phyloP scores from a whole-genome alignment of 805 yeast genomes.

The Starmerella davenportii region DNA sequence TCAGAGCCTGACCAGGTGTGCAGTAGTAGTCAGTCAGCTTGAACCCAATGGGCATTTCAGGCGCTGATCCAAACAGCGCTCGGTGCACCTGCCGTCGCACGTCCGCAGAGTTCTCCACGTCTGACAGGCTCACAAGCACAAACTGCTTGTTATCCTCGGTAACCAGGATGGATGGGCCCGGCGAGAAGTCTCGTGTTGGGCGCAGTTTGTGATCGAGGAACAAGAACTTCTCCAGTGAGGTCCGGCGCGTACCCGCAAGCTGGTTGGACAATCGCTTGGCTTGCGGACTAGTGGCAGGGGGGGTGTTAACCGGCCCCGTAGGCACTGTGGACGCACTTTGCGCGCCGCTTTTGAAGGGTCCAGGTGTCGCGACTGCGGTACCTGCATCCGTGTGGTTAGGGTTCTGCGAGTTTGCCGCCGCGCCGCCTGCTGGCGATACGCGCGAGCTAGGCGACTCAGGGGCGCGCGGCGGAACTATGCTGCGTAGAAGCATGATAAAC shows the following conservation, averaged over 20 bases:
- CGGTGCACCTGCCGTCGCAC: slow-evolving; percentile 23
- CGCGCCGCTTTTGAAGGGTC: neutral
- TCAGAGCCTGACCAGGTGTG: slow-evolving; percentile 22
- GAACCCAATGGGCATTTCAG: slow-evolving; percentile 21
- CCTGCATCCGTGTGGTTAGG: neutral
- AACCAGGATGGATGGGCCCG: slow-evolving; percentile 29
- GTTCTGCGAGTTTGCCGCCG: neutral
- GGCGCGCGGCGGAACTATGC: slow-evolving; percentile 18
- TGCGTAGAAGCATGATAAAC: slow-evolving; percentile 37
- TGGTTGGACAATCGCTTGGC: neutral
- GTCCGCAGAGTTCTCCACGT: slow-evolving; percentile 19
- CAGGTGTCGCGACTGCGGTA: neutral
- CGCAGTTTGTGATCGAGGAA: slow-evolving; percentile 14
- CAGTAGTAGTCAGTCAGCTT: slow-evolving; percentile 56
- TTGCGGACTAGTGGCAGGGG: neutral
- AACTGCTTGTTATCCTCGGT: slow-evolving; percentile 48
- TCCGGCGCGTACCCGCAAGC: slow-evolving; percentile 13
- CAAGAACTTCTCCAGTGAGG: slow-evolving; percentile 15
- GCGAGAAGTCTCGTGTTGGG: slow-evolving; percentile 23
- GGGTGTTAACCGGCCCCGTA: neutral
- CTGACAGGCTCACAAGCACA: slow-evolving; percentile 29
- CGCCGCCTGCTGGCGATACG: neutral
- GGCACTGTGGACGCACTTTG: neutral
- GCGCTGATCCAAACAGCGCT: slow-evolving; percentile 16
- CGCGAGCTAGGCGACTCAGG: neutral